Conservation (phyloP, 805 yeast genomes). For the Zygosaccharomyces siamensis region DNA sequence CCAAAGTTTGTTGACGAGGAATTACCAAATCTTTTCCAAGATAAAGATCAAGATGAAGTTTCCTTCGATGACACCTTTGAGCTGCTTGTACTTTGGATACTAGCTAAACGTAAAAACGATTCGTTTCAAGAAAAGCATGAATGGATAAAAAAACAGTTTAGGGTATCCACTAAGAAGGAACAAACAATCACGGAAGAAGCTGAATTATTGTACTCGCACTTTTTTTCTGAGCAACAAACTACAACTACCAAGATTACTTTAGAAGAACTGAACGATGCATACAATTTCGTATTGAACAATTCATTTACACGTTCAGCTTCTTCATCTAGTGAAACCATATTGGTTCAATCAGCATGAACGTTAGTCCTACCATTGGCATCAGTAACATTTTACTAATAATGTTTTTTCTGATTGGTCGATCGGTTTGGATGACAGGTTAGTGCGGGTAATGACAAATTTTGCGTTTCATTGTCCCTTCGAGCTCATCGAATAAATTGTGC, state of each 20-base stretch:
- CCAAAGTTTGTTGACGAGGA: slow-evolving; percentile 44
- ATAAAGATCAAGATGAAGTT: slow-evolving; percentile 43
- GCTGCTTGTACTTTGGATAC: slow-evolving; percentile 39
- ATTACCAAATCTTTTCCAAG: slow-evolving; percentile 44
- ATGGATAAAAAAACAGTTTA: slow-evolving; percentile 17
- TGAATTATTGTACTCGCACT: slow-evolving; percentile 8
- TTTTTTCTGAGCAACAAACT: slow-evolving; percentile 8
- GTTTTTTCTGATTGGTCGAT: neutral
- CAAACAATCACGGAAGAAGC: slow-evolving; percentile 1
- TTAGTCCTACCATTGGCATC: neutral
- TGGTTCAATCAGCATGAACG: slow-evolving; percentile 12
- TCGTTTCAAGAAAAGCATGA: slow-evolving; percentile 15
- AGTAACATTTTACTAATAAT: neutral
- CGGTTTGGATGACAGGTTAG: neutral
- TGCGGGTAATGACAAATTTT: slow-evolving; percentile 1
- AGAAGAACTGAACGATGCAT: slow-evolving; percentile 13
- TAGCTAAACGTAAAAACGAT: slow-evolving; percentile 13
- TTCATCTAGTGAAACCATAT: slow-evolving; percentile 21
- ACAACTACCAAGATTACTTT: slow-evolving; percentile 5
- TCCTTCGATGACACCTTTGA: slow-evolving; percentile 44
- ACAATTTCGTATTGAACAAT: slow-evolving; percentile 15
- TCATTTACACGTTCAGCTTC: slow-evolving; percentile 24
- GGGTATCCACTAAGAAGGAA: slow-evolving; percentile 4
- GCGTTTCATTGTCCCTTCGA: neutral
- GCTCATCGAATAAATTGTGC: slow-evolving; percentile 2